Evolutionary conservation across 2,329 filamentous ascomycete genomes (phyloP), one percentile per base, ranked within the genome.

Genomic region (Clonostachys solani): DNA sequence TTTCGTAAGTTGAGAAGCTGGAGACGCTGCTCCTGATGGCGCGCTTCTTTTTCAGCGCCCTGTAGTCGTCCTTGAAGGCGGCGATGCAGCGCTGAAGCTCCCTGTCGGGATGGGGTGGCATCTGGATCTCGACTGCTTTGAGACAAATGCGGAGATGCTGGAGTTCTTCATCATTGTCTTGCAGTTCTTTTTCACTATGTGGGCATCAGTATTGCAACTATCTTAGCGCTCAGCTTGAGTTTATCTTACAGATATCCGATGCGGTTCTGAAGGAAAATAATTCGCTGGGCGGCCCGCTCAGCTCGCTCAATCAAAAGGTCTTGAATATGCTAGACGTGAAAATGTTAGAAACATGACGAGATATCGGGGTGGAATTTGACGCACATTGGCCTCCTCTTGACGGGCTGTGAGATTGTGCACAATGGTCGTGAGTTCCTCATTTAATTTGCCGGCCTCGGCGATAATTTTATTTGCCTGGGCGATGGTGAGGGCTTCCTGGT

Each of bases 31-130:
- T 57, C 36, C 64, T 61, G 41, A 55, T 56, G 43, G 66, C 65
- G 33, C 70, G 68, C 54, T 68, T 72, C 48, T 69, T 67, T 61
- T 78, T 77, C 33, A 82, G 66, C 15, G 60, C 60, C 46, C 63
- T 62, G 47, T 80, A 85, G 56, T 84, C 81, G 33, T 74, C 62
- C 61, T 83, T 84, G 77, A 82, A 85, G 52, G 74, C 74, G 49
- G 72, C 66, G 52, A 85, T 83, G 60, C 78, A 81, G 51, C 76
- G 72, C 50, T 74, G 68, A 34, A 85, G 73, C 49, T 83, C 80
- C 29, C 71, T 67, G 59, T 83, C 78, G 3, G 71, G 69, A 48
- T 74, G 72, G 40, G 69, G 61, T 6, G 76, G 68, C 58, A 75
- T 75, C 54, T 81, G 78, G 16, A 82, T 75, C 66, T 85, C 80